Evolutionary conservation across 2,329 filamentous ascomycete genomes (phyloP), one percentile per base, ranked within the genome.

Genomic region (Myriosclerotinia curreyana): DNA sequence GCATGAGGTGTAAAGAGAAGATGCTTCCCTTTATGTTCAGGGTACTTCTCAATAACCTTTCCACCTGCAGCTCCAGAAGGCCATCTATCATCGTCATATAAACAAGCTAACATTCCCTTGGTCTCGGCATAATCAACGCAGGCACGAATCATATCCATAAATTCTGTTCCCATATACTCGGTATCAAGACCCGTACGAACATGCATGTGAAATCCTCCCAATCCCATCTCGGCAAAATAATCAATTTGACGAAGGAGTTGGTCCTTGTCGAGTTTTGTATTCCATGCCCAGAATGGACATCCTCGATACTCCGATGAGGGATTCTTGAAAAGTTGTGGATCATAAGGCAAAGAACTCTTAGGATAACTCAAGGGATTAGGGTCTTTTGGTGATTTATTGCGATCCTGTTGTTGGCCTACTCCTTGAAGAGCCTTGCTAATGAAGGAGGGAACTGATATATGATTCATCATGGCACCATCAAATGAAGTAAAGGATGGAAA

Each of bases 41-140:
- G 70, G 38, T 71, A 63, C 6, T 71, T 65, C 55, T 71, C 64
- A 12, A 70, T 69, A 0, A 75, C 71, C 60, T 69, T 70, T 1
- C 73, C 73, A 3, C 74, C 73, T 22, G 71, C 73, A 36, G 67
- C 63, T 6, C 74, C 74, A 2, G 70, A 73, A 4, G 74, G 74
- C 72, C 74, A 75, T 9, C 74, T 64, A 68, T 75, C 74, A 46
- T 75, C 73, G 61, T 75, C 73, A 60, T 72, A 74, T 67, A 75
- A 64, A 42, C 71, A 75, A n/a, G 74, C 74, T 31, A 75, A 68
- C 72, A 75, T 71, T 2, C 69, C 68, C 56, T 74, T 75, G 31
- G 62, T 66, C 53, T 73, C 70, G 1, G 74, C 74, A 66, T 73
- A 68, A 20, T 74, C 74, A n/a, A 74, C 72, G 63, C 73, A 75